Base-by-base conservation (phyloP, 2,329 filamentous ascomycete genomes). In the Beauveria medogensis region DNA sequence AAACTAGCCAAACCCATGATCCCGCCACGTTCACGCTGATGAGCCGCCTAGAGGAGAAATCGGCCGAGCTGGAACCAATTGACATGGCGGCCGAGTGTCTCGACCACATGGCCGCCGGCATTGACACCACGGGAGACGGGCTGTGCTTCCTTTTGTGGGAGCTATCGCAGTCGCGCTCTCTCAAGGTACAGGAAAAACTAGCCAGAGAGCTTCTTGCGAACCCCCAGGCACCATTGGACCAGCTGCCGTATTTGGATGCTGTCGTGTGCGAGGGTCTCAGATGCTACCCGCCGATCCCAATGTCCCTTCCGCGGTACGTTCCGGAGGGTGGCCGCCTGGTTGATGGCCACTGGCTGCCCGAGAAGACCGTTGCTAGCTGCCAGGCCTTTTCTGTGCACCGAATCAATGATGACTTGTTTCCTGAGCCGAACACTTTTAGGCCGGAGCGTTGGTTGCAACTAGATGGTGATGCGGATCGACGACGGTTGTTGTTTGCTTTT, bases 401-500 rank as follows among this genome's bases (percentile, higher is more conserved):
- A 22, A 75, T 84, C 60, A 81, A 87, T 64, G 70, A 74, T 12
- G 80, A 86, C 60, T 87, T 91, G 1, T 97, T 95, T 70, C 85
- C 88, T 1, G 82, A 92, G 48, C 89, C 92, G 0, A 89, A 96
- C 63, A 74, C 72, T 6, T 97, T 92, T 69, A 80, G 87, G 55
- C 92, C 92, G 0, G 89, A 93, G 61, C 82, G 93, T 66, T 97
- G 92, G 92, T 82, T 96, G 65, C 84, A 81, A 18, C 79, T 82
- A 9, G 81, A 87, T 51, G 91, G 90, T 2, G 90, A 93, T 67
- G 81, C 88, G 62, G 89, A 93, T 67, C 78, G 84, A 61, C 82
- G 82, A 65, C 76, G 82, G 48, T 68, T 83, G 8, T 82, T 87
- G 67, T 88, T 88, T 75, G 82, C 87, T 0, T 89, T 89, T 74